These are phyloP conservation scores for Knoxia roxburghii DNA, from an alignment of 257 asterid genomes.

Conservation along the genomic window DNA sequence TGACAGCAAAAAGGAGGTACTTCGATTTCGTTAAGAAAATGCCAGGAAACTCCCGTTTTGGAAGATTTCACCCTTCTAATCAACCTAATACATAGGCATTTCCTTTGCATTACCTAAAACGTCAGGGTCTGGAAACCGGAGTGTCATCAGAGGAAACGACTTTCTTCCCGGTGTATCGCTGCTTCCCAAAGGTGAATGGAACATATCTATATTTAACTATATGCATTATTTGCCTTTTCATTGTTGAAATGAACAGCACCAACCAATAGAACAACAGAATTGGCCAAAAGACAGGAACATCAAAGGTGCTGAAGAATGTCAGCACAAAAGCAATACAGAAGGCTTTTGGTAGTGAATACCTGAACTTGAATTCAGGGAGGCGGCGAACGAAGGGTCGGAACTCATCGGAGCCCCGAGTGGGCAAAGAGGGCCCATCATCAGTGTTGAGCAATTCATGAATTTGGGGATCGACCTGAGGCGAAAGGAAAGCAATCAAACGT, in stretches of 20 bases:
- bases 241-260: constrained; percentile 71
- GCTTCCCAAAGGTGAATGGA: constrained; percentile 92
- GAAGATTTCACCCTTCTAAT: constrained; percentile 21
- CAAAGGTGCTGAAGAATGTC: constrained; percentile 91
- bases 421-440: constrained; percentile 68
- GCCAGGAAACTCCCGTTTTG: not conserved
- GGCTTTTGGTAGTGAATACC: constrained; percentile 86
- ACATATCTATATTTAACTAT: constrained; percentile 89
- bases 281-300: constrained; percentile 98
- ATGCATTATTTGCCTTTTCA: constrained; percentile 99
- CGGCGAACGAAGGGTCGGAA: constrained; percentile 99
- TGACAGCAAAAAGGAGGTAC: constrained; percentile 5
- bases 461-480: constrained; percentile 99
- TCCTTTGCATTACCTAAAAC: constrained; percentile 33
- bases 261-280: constrained; percentile 90
- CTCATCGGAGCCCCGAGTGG: constrained; percentile 94
- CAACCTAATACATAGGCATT: constrained; percentile 25
- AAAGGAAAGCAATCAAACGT: constrained; percentile 80
- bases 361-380: constrained; percentile 95
- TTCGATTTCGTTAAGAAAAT: constrained; percentile 1
- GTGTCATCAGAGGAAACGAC: constrained; percentile 51
- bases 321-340: constrained; percentile 66
- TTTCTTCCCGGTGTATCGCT: constrained; percentile 85
- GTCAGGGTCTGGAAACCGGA: constrained; percentile 45
- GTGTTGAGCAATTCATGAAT: constrained; percentile 31